Base-by-base conservation (phyloP, 1,139 yeast species). In the Candida buenavistaensis region DNA sequence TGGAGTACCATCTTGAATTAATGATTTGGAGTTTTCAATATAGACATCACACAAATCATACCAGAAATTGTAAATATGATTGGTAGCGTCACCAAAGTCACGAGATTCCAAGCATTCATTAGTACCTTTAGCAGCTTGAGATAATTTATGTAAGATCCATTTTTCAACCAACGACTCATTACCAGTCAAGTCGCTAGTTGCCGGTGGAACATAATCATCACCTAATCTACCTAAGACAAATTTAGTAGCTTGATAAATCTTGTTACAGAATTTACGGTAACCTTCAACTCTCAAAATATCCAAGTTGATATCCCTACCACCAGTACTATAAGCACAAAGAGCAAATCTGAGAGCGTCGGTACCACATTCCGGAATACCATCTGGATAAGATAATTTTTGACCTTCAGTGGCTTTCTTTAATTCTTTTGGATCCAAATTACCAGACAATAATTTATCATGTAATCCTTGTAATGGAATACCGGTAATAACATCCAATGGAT, bases 361-460 rank as follows among this genome's bases (percentile, higher is more conserved):
- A 72, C 98, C 98, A 77, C 98, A 92, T 69, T 92, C 96, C 39
- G 98, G 97, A 51, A 92, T 90, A 70, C 98, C 98, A 51, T 82
- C 82, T 46, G 98, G 98, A 74, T 89, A 92, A 13, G 96, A 82
- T 50, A 79, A 72, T 55, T 77, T 81, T 69, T 92, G 98, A 43
- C 97, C 97, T 30, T 76, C 80, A 53, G 78, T 80, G 26, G 98
- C 98, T 64, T 78, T 87, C 59, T 77, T 83, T 54, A 92, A 72
- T 65, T 92, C 98, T 46, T 80, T 77, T 47, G 95, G 88, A 55
- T 88, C 97, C 55, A 92, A 75, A 69, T 92, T 92, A 66, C 98
- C 97, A 28, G 57, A 57, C 45, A 63, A 60, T 51, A 92, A 74
- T 64, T 89, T 84, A 45, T 80, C 84, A 62, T 90, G 96, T 55